Percentiles rank a stretch among this genome's conserved stretches.
Conservation (phyloP, 176 grass and related monocot species). For the Aegilops speltoides region DNA sequence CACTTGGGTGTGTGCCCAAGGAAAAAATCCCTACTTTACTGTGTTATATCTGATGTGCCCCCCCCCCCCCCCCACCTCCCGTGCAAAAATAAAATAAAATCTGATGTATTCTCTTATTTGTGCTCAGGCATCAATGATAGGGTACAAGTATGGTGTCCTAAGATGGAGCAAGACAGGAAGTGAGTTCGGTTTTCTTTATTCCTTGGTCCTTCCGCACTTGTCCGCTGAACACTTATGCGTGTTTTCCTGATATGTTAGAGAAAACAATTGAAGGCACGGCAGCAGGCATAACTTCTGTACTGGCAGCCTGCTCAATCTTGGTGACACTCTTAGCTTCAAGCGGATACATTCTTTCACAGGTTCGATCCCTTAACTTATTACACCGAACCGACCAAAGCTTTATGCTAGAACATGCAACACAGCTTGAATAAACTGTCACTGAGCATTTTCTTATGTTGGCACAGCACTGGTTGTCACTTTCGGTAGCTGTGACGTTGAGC, state of each 20-base stretch:
- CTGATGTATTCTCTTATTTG: conserved; percentile 11
- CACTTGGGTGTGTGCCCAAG: background rate
- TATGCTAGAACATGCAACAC: background rate
- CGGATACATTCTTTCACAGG: conserved; percentile 92
- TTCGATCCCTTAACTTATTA: conserved; percentile 18
- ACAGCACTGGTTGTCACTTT: conserved; percentile 90
- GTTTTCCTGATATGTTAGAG: conserved; percentile 35
- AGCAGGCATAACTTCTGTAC: conserved; percentile 91
- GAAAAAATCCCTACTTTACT: background rate
- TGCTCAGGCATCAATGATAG: conserved; percentile 89
- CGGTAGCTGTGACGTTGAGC: conserved; percentile 74
- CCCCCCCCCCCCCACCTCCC: no score
- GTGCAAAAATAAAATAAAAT: no score
- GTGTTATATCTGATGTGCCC: background rate
- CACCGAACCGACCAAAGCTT: background rate
- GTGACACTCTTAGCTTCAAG: conserved; percentile 80
- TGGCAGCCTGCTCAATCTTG: conserved; percentile 74
- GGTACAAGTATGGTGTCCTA: conserved; percentile 85
- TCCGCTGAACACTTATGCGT: background rate
- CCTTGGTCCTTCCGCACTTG: background rate
- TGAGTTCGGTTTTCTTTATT: conserved; percentile 38
- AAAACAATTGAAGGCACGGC: conserved; percentile 98
- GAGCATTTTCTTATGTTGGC: conserved; percentile 20
- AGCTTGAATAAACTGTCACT: background rate
- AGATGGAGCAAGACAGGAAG: conserved; percentile 99